Evolutionary conservation across 345 rosid species (phyloP).

Genomic region (Raphanus sativus): DNA sequence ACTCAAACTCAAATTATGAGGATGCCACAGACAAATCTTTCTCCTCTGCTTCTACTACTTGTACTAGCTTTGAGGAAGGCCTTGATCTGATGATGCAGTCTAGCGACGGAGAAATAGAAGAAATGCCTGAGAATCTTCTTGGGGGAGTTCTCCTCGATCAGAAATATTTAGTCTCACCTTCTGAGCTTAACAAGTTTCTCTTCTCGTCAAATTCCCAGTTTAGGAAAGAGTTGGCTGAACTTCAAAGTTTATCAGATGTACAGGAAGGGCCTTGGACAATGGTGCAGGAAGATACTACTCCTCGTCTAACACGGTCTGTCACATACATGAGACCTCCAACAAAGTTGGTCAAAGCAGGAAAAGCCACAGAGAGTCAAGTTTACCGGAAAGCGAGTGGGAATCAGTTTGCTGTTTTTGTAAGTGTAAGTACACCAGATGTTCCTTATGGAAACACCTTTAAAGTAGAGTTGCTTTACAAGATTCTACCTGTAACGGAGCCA

Average conservation of each 20-base stretch:
- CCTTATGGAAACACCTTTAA: constrained; percentile 74
- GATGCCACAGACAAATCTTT: constrained; percentile 54
- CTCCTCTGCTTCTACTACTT: constrained; percentile 23
- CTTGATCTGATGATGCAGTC: constrained; percentile 53
- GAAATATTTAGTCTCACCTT: constrained; percentile 44
- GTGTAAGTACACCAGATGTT: constrained; percentile 76
- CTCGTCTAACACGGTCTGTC: constrained; percentile 46
- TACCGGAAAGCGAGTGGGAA: constrained; percentile 59
- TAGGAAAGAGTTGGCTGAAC: constrained; percentile 62
- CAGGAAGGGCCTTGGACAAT: constrained; percentile 75
- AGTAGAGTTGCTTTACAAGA: constrained; percentile 76
- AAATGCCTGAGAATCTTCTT: constrained; percentile 65
- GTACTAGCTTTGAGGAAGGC: constrained; percentile 64
- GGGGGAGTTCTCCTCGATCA: constrained; percentile 79
- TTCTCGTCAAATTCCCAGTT: constrained; percentile 71
- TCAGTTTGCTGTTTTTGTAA: constrained; percentile 52
- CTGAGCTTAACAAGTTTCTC: constrained; percentile 61
- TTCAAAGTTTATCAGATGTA: constrained; percentile 62
- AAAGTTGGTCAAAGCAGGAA: constrained; percentile 75
- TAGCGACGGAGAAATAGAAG: constrained; percentile 40
- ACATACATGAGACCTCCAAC: constrained; percentile 71
- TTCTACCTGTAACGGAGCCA: constrained; percentile 54
- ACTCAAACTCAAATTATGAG: constrained; percentile 70
- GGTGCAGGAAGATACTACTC: constrained; percentile 44
- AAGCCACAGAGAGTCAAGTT: constrained; percentile 74